Conservation (phyloP, 345 rosid species). For the Carallia pectinifolia region DNA sequence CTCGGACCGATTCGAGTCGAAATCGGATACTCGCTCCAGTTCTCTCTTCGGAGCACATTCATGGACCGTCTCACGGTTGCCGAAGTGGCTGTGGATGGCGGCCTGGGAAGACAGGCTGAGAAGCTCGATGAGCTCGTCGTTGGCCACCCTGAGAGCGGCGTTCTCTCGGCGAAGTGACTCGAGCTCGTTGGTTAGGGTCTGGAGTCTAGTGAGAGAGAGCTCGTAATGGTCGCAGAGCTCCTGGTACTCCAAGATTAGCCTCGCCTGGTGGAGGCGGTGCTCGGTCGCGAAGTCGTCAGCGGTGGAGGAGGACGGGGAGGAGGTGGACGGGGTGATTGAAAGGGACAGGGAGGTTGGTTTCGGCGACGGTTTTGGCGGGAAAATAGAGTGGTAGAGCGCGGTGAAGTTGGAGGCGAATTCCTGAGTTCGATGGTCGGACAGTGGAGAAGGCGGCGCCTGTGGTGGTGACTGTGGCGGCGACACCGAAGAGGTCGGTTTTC, state of each 20-base stretch:
- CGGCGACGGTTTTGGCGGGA: slow-evolving; percentile 54
- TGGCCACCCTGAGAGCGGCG: slow-evolving; percentile 51
- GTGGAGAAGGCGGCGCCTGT: slow-evolving; percentile 21
- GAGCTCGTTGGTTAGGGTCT: slow-evolving; percentile 44
- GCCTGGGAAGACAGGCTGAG: slow-evolving; percentile 34
- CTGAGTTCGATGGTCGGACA: slow-evolving; percentile 29
- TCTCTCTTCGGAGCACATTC: no score
- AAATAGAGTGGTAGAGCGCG: slow-evolving; percentile 54
- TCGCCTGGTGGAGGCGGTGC: slow-evolving; percentile 65
- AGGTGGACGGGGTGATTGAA: slow-evolving; percentile 47
- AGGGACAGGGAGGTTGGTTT: slow-evolving; percentile 43
- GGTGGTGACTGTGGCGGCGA: slow-evolving; percentile 16
- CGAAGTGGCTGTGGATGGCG: slow-evolving; percentile 12
- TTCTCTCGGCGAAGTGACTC: slow-evolving; percentile 65
- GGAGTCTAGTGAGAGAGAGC: slow-evolving; percentile 46
- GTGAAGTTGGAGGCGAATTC: slow-evolving; percentile 54
- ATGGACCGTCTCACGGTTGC: background rate
- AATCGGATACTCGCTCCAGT: slow-evolving; percentile 5
- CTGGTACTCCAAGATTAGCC: slow-evolving; percentile 65
- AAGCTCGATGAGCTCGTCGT: slow-evolving; percentile 55
- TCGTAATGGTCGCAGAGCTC: slow-evolving; percentile 53
- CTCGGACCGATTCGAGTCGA: slow-evolving; percentile 25
- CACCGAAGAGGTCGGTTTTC: slow-evolving; percentile 21
- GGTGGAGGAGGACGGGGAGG: slow-evolving; percentile 34
- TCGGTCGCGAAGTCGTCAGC: slow-evolving; percentile 39